Evolutionary conservation across 2,329 filamentous ascomycete species (phyloP).

Genomic region (Aspergillus fischeri): DNA sequence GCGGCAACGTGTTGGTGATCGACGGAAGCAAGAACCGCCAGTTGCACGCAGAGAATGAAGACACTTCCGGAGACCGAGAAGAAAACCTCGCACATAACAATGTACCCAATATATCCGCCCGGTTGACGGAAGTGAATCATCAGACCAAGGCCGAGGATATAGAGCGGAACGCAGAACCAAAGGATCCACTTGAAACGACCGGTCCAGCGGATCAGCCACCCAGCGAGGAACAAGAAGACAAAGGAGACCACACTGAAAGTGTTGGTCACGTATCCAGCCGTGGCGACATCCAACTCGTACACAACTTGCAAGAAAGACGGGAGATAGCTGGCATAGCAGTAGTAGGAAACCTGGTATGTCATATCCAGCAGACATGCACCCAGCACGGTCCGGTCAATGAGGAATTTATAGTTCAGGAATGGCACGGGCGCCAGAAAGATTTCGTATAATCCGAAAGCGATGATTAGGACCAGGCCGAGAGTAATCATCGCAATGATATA

Average conservation of each 20-base stretch:
- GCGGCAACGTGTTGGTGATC: constrained; percentile 51
- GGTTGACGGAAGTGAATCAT: constrained; percentile 51
- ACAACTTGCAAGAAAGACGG: constrained; percentile 35
- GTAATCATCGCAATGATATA: constrained; percentile 49
- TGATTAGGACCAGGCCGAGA: constrained; percentile 50
- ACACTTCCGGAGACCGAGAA: constrained; percentile 51
- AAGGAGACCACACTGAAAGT: constrained; percentile 51
- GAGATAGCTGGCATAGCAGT: constrained; percentile 27
- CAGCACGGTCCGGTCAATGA: constrained; percentile 33
- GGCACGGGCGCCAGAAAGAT: constrained; percentile 42
- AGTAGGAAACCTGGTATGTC: constrained; percentile 16
- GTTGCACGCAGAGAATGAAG: constrained; percentile 49
- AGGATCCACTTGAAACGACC: constrained; percentile 49
- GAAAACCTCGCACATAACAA: constrained; percentile 53
- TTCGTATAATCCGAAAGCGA: constrained; percentile 52
- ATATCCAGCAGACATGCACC: constrained; percentile 22
- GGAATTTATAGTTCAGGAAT: constrained; percentile 25
- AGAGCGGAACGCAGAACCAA: constrained; percentile 46
- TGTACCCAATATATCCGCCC: constrained; percentile 43
- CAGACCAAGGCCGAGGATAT: constrained; percentile 46
- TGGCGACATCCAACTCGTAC: constrained; percentile 24
- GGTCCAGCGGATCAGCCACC: constrained; percentile 46
- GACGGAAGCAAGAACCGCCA: constrained; percentile 50
- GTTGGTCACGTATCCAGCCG: constrained; percentile 43
- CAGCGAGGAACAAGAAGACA: constrained; percentile 52